Conservation (phyloP, 2,329 filamentous ascomycete genomes). For the Tolypocladium endophyticum region DNA sequence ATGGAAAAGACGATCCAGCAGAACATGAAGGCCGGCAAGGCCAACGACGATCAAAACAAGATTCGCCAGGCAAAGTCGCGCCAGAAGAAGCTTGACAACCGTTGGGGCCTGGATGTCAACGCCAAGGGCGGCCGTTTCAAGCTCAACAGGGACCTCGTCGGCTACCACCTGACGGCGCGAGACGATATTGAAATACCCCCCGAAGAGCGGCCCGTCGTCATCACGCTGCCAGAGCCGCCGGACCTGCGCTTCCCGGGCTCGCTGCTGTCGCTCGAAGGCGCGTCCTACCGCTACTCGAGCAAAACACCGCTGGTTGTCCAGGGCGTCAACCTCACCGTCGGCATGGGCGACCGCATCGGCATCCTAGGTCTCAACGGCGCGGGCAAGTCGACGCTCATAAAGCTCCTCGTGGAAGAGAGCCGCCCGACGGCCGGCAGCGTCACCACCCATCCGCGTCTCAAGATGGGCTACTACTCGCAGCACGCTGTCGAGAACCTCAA, state of each 20-base stretch:
- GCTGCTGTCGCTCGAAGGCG: slow-evolving; percentile 60
- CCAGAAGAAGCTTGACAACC: slow-evolving; percentile 75
- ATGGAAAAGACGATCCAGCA: slow-evolving; percentile 68
- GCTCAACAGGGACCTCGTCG: slow-evolving; percentile 61
- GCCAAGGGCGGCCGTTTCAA: slow-evolving; percentile 69
- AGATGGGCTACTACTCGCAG: slow-evolving; percentile 70
- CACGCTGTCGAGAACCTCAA: slow-evolving; percentile 64
- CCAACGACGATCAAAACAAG: slow-evolving; percentile 74
- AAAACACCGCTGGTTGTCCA: slow-evolving; percentile 36
- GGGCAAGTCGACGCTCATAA: slow-evolving; percentile 72
- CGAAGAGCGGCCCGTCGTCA: slow-evolving; percentile 47
- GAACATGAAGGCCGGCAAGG: slow-evolving; percentile 65
- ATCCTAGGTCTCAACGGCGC: slow-evolving; percentile 71
- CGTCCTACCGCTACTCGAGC: slow-evolving; percentile 52
- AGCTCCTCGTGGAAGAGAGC: slow-evolving; percentile 52
- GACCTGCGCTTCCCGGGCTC: slow-evolving; percentile 67
- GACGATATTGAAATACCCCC: slow-evolving; percentile 62
- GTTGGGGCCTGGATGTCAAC: slow-evolving; percentile 66
- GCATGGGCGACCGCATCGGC: slow-evolving; percentile 64
- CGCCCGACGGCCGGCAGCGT: slow-evolving; percentile 51
- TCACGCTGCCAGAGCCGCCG: slow-evolving; percentile 50
- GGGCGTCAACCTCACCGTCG: slow-evolving; percentile 56
- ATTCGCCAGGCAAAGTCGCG: slow-evolving; percentile 75
- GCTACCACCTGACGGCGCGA: slow-evolving; percentile 47
- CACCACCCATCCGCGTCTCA: slow-evolving; percentile 56